phyloP scores from a whole-genome alignment of 2,329 filamentous ascomycete genomes.

The Pseudopithomyces maydicus region DNA sequence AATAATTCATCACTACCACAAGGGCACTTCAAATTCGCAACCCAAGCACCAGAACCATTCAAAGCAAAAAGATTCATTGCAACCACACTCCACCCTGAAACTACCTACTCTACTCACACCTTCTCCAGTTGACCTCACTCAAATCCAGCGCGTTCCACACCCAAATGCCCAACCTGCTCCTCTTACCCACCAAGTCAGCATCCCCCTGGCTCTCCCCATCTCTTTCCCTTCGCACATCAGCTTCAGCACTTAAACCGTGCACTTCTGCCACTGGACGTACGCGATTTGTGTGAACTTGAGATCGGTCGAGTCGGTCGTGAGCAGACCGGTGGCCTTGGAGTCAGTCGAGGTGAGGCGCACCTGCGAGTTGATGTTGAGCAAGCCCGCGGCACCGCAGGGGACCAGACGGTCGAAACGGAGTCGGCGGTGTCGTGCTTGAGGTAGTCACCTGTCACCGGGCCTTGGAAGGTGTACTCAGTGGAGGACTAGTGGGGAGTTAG shows the following conservation, averaged over 20 bases:
- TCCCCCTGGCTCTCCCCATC: background rate
- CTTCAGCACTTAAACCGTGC: constrained; percentile 27
- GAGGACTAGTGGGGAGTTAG: constrained; percentile 32
- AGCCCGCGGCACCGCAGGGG: constrained; percentile 56
- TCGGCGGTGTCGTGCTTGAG: constrained; percentile 49
- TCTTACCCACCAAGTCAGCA: background rate
- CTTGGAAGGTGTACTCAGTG: constrained; percentile 47
- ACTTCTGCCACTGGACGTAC: constrained; percentile 53
- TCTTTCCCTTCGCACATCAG: constrained; percentile 12
- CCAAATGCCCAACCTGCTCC: constrained; percentile 6
- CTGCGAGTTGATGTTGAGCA: constrained; percentile 62
- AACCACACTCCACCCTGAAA: no score
- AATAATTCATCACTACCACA: background rate
- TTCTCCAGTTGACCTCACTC: background rate
- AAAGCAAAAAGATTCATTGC: background rate
- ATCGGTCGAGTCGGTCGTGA: constrained; percentile 57
- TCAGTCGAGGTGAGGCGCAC: constrained; percentile 46
- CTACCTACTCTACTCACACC: background rate
- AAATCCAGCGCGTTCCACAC: constrained; percentile 5
- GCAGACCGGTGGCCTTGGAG: constrained; percentile 42
- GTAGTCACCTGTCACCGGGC: constrained; percentile 45
- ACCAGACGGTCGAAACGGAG: constrained; percentile 56
- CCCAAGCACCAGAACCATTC: background rate
- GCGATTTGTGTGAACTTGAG: constrained; percentile 53
- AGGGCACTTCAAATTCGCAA: background rate